Percentiles rank a stretch among this genome's conserved stretches.
Evolutionary conservation across 2,329 filamentous ascomycete species (phyloP).

Genomic region (Ambrosiella cleistominuta): DNA sequence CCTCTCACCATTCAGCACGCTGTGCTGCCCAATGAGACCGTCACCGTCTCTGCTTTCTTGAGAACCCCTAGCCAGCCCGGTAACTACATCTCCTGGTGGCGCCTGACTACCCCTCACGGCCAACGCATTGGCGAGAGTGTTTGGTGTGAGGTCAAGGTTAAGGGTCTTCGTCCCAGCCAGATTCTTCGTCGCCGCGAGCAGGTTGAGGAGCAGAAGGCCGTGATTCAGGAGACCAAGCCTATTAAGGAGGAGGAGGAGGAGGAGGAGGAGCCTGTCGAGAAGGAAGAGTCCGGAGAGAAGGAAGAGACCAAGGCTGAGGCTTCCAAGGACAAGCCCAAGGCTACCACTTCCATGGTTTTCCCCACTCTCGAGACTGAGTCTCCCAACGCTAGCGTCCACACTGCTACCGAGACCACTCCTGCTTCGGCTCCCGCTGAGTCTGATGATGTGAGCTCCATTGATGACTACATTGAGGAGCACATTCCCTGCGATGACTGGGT

Average conservation of each 20-base stretch:
- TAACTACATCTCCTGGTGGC: slow-evolving; percentile 72
- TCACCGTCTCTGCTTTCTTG: slow-evolving; percentile 68
- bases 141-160: slow-evolving; percentile 81
- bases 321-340: slow-evolving; percentile 17
- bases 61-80: slow-evolving; percentile 60
- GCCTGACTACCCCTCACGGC: slow-evolving; percentile 65
- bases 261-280: slow-evolving; percentile 24
- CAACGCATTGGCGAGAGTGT: slow-evolving; percentile 78
- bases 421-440: slow-evolving; percentile 16
- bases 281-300: slow-evolving; percentile 16
- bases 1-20: slow-evolving; percentile 39
- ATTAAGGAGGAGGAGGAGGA: slow-evolving; percentile 12
- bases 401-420: slow-evolving; percentile 22
- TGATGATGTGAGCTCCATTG: slow-evolving; percentile 19
- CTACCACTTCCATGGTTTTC: slow-evolving; percentile 34
- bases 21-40: slow-evolving; percentile 56
- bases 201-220: slow-evolving; percentile 16
- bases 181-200: not conserved
- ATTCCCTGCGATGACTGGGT: slow-evolving; percentile 28
- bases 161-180: slow-evolving; percentile 19
- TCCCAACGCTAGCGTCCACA: not conserved
- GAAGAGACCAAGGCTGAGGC: slow-evolving; percentile 24
- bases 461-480: slow-evolving; percentile 36
- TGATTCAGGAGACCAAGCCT: slow-evolving; percentile 14
- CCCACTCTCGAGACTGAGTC: slow-evolving; percentile 19